A percentile compares a stretch with the other conserved stretches of the same genome.
These are phyloP conservation scores for Funneliformis mosseae DNA, from an alignment of 192 early-diverging fungal species.

Conservation along the genomic window DNA sequence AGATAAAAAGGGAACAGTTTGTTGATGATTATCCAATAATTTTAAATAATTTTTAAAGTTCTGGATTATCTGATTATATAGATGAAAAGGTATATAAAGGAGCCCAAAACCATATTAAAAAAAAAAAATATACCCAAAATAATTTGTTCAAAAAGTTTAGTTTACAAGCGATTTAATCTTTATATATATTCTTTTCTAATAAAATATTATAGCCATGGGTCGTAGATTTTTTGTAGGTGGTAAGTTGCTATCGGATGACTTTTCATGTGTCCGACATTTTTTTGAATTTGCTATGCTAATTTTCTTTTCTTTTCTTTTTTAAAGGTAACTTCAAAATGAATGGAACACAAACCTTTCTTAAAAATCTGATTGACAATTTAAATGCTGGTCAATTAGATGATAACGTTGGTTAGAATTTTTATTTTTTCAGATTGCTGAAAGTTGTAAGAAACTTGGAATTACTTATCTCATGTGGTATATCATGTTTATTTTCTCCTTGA, in stretches of 20 bases:
- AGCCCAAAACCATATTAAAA: too few species aligned
- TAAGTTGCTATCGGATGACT: background rate
- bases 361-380: slow-evolving; percentile 74
- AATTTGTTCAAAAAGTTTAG: too few species aligned
- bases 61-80: too few species aligned
- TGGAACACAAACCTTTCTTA: slow-evolving; percentile 76
- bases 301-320: background rate
- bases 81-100: too few species aligned
- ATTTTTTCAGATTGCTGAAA: background rate
- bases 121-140: too few species aligned
- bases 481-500: background rate
- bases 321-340: slow-evolving; percentile 94
- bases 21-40: too few species aligned
- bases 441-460: background rate
- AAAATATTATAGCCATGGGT: background rate
- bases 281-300: too few species aligned
- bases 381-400: slow-evolving; percentile 70
- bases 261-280: background rate
- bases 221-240: slow-evolving; percentile 28
- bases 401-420: slow-evolving; percentile 66
- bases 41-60: too few species aligned
- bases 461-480: background rate
- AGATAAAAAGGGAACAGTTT: too few species aligned
- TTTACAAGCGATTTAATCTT: too few species aligned
- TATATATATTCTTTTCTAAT: too few species aligned